Conservation (phyloP, 805 yeast genomes). For the Nadsonia fulvescens region DNA sequence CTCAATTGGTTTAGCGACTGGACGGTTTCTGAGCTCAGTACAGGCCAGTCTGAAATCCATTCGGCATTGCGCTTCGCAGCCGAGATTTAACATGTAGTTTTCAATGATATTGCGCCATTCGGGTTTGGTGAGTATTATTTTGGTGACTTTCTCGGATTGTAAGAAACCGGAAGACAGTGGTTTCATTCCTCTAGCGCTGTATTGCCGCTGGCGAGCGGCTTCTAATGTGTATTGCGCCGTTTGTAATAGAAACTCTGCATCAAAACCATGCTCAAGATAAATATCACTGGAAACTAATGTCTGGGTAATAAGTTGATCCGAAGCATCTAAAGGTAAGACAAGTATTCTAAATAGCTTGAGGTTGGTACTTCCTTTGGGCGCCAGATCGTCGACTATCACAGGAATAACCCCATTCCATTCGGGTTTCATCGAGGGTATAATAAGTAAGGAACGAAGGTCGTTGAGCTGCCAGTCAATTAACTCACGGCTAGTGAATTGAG, state of each 20-base stretch:
- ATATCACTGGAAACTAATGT: slow-evolving; percentile 39
- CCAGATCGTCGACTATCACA: slow-evolving; percentile 8
- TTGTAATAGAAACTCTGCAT: slow-evolving; percentile 31
- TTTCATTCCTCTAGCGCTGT: slow-evolving; percentile 1
- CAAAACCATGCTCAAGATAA: slow-evolving; percentile 46
- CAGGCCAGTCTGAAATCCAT: slow-evolving; percentile 40
- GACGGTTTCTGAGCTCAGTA: slow-evolving; percentile 8
- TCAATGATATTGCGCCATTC: slow-evolving; percentile 67
- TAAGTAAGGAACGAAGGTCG: slow-evolving; percentile 46
- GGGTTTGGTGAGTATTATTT: slow-evolving; percentile 24
- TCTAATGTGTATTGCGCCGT: slow-evolving; percentile 46
- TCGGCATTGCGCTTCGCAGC: slow-evolving; percentile 33
- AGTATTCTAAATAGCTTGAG: slow-evolving; percentile 27
- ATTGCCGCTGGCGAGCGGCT: slow-evolving; percentile 23
- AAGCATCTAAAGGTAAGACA: slow-evolving; percentile 32
- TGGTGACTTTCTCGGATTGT: no score
- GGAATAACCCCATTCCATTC: slow-evolving; percentile 43
- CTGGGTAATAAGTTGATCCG: slow-evolving; percentile 29
- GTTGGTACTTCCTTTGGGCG: slow-evolving; percentile 6
- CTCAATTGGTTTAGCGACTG: no score
- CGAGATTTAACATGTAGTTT: slow-evolving; percentile 26
- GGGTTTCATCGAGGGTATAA: slow-evolving; percentile 30
- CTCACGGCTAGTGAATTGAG: slow-evolving; percentile 41
- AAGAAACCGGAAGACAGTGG: no score
- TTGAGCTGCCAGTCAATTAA: slow-evolving; percentile 56